phyloP scores from a whole-genome alignment of 495 filamentous ascomycete species.

The Saxophila tyrrhenica region DNA sequence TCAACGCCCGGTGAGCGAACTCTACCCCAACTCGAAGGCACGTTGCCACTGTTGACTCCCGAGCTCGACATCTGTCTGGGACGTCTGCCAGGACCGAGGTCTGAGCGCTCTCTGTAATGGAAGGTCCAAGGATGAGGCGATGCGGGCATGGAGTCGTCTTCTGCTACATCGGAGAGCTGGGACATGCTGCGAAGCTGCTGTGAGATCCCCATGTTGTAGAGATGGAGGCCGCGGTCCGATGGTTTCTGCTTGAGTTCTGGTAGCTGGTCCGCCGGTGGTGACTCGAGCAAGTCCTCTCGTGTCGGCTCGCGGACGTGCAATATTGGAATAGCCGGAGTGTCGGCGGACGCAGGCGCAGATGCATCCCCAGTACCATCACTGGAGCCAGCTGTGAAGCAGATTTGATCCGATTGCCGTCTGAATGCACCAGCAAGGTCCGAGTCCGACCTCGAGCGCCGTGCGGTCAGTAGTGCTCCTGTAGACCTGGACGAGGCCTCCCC shows the following conservation, averaged over 20 bases:
- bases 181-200: conserved; percentile 18
- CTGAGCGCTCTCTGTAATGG: conserved; percentile 7
- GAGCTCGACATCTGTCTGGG: neutral
- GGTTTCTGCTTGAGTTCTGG: neutral
- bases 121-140: conserved; percentile 12
- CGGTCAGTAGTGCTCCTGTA: too few relatives aligned
- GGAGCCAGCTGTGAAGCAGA: neutral
- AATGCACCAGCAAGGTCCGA: neutral
- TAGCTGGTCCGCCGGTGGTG: neutral
- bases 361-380: too few relatives aligned
- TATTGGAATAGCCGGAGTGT: neutral
- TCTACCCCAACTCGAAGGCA: neutral
- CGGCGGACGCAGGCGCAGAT: too few relatives aligned
- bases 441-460: neutral
- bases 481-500: too few relatives aligned
- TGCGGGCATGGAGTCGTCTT: neutral
- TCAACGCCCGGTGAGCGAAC: conserved; percentile 1
- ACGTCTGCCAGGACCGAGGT: neutral
- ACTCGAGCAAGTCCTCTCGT: neutral
- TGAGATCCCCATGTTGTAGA: conserved; percentile 17
- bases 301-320: neutral
- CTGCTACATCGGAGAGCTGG: conserved; percentile 2
- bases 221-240: neutral
- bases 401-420: neutral
- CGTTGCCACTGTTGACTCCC: neutral